phyloP scores from a whole-genome alignment of 2,329 filamentous ascomycete genomes.

The Fusarium nodosum region DNA sequence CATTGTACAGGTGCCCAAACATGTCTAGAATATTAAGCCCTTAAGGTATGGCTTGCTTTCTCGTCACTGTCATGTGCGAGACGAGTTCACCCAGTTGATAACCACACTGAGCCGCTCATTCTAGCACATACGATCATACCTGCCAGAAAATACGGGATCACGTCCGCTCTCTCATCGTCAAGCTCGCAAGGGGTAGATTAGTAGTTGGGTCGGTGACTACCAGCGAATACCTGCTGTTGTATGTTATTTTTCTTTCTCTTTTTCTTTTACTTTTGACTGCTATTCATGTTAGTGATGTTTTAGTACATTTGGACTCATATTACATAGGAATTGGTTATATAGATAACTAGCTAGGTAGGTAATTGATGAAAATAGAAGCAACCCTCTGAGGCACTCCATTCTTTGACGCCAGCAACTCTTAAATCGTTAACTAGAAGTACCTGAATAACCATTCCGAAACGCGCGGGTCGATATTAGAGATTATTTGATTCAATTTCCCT shows the following conservation, averaged over 20 bases:
- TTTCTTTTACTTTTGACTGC: neutral
- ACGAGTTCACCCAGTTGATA: neutral
- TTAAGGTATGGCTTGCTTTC: neutral
- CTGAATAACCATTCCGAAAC: neutral
- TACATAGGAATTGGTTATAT: neutral
- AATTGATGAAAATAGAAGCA: neutral
- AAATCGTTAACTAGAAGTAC: neutral
- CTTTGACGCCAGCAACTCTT: neutral
- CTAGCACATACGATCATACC: constrained; percentile 35
- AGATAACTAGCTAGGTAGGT: neutral
- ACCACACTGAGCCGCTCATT: neutral
- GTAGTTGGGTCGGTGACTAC: constrained; percentile 27
- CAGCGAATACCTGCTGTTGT: constrained; percentile 37
- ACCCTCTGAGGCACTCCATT: no score
- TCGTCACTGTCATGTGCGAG: neutral
- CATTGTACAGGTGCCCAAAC: neutral
- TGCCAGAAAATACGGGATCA: constrained; percentile 38
- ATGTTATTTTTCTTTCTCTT: constrained; percentile 9
- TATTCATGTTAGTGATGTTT: no score
- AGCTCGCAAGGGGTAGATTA: constrained; percentile 33
- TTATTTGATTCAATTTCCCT: neutral
- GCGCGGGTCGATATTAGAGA: neutral
- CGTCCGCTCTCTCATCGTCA: constrained; percentile 38
- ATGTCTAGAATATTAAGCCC: neutral
- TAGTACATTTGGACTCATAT: neutral